A percentile compares a stretch with the other conserved stretches of the same genome.
Evolutionary conservation across 2,329 filamentous ascomycete species (phyloP).

Genomic region (Fragosphaeria purpurea): DNA sequence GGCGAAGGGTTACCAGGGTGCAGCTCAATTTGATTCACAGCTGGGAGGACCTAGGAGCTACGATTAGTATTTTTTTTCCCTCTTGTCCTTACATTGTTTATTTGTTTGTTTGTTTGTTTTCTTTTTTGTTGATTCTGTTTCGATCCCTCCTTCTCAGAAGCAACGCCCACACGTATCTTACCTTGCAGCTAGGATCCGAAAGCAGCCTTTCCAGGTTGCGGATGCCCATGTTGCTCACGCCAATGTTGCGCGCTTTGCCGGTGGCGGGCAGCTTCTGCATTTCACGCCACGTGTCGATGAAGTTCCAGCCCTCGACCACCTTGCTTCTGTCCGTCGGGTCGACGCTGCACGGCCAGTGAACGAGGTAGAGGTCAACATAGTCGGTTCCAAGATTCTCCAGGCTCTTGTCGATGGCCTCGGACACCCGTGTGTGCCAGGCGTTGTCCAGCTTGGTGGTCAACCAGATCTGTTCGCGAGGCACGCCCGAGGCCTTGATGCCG

Average conservation of each 20-base stretch:
- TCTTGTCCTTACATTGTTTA: no score
- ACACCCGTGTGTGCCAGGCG: conserved; percentile 8
- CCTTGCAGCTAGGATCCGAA: conserved; percentile 53
- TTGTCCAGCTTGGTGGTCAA: conserved; percentile 12
- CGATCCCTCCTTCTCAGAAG: no score
- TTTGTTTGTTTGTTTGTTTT: no score
- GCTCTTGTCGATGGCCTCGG: conserved; percentile 9
- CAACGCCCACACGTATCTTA: conserved; percentile 17
- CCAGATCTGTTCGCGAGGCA: conserved; percentile 10
- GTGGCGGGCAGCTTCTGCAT: conserved; percentile 10
- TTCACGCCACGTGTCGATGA: conserved; percentile 10
- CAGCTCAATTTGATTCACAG: conserved; percentile 75
- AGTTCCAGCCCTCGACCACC: conserved; percentile 2
- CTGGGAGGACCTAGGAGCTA: conserved; percentile 38
- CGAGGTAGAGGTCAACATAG: conserved; percentile 12
- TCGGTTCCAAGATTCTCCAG: conserved; percentile 6
- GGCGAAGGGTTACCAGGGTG: conserved; percentile 75
- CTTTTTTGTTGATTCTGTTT: no score
- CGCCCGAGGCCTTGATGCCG: conserved; percentile 9
- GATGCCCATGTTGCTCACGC: conserved; percentile 11
- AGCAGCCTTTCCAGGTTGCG: conserved; percentile 37
- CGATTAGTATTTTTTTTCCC: no score
- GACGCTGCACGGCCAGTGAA: conserved; percentile 9
- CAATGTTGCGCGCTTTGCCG: conserved; percentile 10
- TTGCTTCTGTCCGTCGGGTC: conserved; percentile 4